phyloP scores from a whole-genome alignment of 139 green algal species.

The Protoeuglena noctilucae region DNA sequence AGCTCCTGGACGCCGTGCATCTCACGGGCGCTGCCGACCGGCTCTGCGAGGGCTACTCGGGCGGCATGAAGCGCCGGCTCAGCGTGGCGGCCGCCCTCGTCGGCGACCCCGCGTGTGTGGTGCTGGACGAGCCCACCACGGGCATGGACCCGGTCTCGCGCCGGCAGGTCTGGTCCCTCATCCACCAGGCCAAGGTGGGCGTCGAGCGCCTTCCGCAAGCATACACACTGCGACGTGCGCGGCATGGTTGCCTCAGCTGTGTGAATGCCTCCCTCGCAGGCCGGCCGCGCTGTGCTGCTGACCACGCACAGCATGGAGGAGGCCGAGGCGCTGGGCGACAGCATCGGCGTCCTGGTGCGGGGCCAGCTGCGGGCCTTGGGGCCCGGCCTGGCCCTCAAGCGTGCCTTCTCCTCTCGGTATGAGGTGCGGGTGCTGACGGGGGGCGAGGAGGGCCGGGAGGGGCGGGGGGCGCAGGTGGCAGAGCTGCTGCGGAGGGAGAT shows the following conservation, averaged over 20 bases:
- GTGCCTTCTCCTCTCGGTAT: slow-evolving; percentile 8
- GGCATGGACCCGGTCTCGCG: slow-evolving; percentile 69
- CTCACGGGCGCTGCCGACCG: slow-evolving; percentile 26
- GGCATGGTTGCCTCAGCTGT: not conserved
- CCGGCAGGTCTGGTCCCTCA: slow-evolving; percentile 58
- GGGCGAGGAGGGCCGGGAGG: not conserved
- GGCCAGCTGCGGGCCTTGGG: slow-evolving; percentile 47
- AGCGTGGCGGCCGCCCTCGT: slow-evolving; percentile 60
- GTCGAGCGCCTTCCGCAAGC: too few species aligned
- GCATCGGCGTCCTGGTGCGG: slow-evolving; percentile 57
- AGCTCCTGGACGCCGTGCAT: slow-evolving; percentile 13
- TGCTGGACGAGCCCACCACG: slow-evolving; percentile 59
- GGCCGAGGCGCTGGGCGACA: slow-evolving; percentile 59
- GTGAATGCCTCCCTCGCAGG: too few species aligned
- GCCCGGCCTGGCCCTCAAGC: slow-evolving; percentile 52
- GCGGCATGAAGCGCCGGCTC: slow-evolving; percentile 59
- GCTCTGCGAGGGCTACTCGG: slow-evolving; percentile 39
- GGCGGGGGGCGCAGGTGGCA: not conserved
- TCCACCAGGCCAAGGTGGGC: slow-evolving; percentile 23
- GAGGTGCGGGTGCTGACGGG: not conserved
- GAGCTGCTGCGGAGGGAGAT: not conserved
- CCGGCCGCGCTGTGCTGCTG: slow-evolving; percentile 60
- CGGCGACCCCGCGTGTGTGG: slow-evolving; percentile 27
- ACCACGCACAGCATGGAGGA: slow-evolving; percentile 86
- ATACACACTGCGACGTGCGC: slow-evolving; percentile 4